Percentiles rank a stretch among this genome's conserved stretches.
These are phyloP conservation scores for Aaosphaeria arxii DNA, from an alignment of 2,329 filamentous ascomycete genomes.

Conservation along the genomic window DNA sequence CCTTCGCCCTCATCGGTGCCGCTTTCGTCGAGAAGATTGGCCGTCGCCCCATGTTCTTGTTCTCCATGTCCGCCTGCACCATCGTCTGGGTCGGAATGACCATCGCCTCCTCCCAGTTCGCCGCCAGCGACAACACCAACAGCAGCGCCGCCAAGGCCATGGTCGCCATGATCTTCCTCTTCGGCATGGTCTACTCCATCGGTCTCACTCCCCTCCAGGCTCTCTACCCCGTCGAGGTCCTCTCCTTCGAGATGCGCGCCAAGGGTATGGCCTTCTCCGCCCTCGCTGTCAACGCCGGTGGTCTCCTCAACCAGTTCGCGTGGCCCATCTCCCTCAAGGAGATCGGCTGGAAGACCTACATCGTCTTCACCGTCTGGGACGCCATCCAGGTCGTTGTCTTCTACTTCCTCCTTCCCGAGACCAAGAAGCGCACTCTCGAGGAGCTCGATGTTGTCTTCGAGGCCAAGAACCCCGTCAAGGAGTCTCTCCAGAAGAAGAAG, in stretches of 20 bases:
- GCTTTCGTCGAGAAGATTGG: constrained; percentile 30
- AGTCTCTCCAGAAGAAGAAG: constrained; percentile 21
- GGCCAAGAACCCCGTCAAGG: constrained; percentile 17
- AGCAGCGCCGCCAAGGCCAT: constrained; percentile 7
- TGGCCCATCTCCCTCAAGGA: constrained; percentile 21
- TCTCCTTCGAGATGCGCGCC: constrained; percentile 33
- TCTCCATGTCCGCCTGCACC: constrained; percentile 14
- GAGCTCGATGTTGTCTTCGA: constrained; percentile 24
- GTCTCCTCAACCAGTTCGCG: constrained; percentile 28
- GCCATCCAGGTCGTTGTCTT: constrained; percentile 4
- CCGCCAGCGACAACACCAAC: neutral
- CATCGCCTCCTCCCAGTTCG: neutral
- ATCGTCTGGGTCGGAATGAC: constrained; percentile 17
- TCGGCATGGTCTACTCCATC: constrained; percentile 29
- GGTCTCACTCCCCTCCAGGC: constrained; percentile 35
- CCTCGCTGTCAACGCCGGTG: constrained; percentile 8
- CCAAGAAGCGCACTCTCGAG: constrained; percentile 25
- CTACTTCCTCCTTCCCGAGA: constrained; percentile 22
- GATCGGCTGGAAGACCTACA: constrained; percentile 16
- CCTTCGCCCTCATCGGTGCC: constrained; percentile 1
- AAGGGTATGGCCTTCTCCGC: constrained; percentile 25
- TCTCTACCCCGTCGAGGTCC: constrained; percentile 32
- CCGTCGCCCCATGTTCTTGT: constrained; percentile 31
- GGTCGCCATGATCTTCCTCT: constrained; percentile 32
- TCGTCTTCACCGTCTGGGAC: neutral